Conservation (phyloP, 768 basidiomycete species). For the Mycena indigotica region DNA sequence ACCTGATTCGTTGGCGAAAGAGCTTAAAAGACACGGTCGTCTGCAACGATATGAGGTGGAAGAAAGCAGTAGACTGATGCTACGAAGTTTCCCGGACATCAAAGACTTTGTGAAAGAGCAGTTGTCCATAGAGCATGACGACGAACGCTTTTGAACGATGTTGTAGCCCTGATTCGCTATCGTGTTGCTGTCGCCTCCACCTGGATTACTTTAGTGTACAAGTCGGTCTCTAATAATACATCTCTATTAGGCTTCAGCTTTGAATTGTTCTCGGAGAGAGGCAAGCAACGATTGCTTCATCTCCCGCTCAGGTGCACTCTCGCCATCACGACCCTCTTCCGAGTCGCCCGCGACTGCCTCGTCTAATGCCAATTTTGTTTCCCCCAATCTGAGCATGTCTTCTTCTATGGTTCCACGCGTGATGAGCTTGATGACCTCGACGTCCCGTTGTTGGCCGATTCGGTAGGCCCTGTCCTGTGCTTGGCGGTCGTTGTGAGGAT, state of each 20-base stretch:
- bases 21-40: slow-evolving; percentile 64
- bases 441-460: slow-evolving; percentile 92
- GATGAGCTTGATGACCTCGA: slow-evolving; percentile 93
- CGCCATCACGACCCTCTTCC: slow-evolving; percentile 52
- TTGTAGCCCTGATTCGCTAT: neutral
- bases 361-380: slow-evolving; percentile 89
- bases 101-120: slow-evolving; percentile 53
- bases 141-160: neutral
- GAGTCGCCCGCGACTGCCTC: slow-evolving; percentile 88
- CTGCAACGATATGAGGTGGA: slow-evolving; percentile 65
- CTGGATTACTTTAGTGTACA: neutral
- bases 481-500: slow-evolving; percentile 96
- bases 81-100: slow-evolving; percentile 65
- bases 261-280: slow-evolving; percentile 80
- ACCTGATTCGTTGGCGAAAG: slow-evolving; percentile 42
- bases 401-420: slow-evolving; percentile 93
- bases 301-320: slow-evolving; percentile 71
- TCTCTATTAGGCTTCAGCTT: slow-evolving; percentile 31
- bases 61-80: slow-evolving; percentile 76
- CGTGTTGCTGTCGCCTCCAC: neutral
- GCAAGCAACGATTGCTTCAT: slow-evolving; percentile 88
- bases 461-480: slow-evolving; percentile 97
- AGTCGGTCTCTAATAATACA: neutral
- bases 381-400: slow-evolving; percentile 87
- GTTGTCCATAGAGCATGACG: slow-evolving; percentile 12